Evolutionary conservation across 768 basidiomycete genomes (phyloP), one percentile per base, ranked within the genome.

Genomic region (Tricholoma furcatifolium): DNA sequence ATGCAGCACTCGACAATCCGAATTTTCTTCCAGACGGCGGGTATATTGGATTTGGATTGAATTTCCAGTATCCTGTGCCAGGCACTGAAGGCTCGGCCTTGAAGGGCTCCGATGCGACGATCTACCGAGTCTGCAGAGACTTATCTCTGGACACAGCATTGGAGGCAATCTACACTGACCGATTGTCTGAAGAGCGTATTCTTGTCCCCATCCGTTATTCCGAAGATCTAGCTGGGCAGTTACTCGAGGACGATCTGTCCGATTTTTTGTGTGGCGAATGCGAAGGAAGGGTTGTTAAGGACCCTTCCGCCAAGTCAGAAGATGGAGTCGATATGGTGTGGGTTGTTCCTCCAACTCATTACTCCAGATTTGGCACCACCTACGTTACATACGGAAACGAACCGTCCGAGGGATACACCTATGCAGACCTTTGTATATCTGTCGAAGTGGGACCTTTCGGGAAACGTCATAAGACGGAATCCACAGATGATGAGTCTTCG

Each of bases 21-120:
- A 31, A 40, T 2, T 73, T 77, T 53, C 61, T 80, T 6, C 69
- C 74, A 0, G 27, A 69, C 1, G 75, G 77, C 2, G 75, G 76
- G 1, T 58, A 50, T 11, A 62, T 80, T n/a, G 72, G 67, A 1
- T 81, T 78, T 44, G 69, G 70, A 7, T 61, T 79, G 9, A 58
- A 57, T 0, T 68, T 74, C 58, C 56, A 60, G 47, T 79, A 78
- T 50, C 70, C 73, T 3, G 18, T 48, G 11, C 7, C 6, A 18
- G 50, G 72, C 50, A 51, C 32, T 39, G 39, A 67, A 27, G 21
- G 40, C 10, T 41, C 18, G 0, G 47, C 50, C 10, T 51, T 73
- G 32, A 71, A 71, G 54, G 68, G 69, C 9, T 58, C 51, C 15
- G 67, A 71, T 31, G 64, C 67, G 6, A 52, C 59, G 5, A 59